Conservation (phyloP, 495 filamentous ascomycete genomes). For the Trichoderma virens region DNA sequence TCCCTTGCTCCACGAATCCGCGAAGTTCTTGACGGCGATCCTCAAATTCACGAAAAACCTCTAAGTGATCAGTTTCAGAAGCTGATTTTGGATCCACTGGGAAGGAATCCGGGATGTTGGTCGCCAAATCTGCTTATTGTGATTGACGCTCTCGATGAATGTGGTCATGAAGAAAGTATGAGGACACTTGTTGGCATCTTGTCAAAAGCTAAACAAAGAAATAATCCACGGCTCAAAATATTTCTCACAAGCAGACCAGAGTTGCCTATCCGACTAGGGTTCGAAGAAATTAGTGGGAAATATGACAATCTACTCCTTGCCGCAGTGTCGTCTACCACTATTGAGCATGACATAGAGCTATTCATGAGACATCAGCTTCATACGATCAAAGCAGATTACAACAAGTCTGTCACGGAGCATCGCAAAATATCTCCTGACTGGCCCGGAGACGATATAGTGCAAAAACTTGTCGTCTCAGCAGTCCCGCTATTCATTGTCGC, state of each 20-base stretch:
- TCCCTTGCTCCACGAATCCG: conserved; percentile 22
- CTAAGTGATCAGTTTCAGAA: conserved; percentile 40
- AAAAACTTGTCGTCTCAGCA: conserved; percentile 27
- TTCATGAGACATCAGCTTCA: conserved; percentile 23
- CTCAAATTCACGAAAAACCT: conserved; percentile 28
- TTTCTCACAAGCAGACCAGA: conserved; percentile 39
- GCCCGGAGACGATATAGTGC: conserved; percentile 30
- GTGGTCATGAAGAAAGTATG: conserved; percentile 33
- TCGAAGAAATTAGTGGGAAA: conserved; percentile 18
- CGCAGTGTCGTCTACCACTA: conserved; percentile 20
- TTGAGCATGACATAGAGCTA: conserved; percentile 30
- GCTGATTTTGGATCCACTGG: conserved; percentile 38
- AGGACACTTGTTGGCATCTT: conserved; percentile 31
- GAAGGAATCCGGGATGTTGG: conserved; percentile 8
- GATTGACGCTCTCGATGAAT: conserved; percentile 51
- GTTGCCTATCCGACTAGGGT: conserved; percentile 31
- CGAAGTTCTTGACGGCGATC: conserved; percentile 29
- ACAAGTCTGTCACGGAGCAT: conserved; percentile 12
- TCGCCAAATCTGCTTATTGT: conserved; percentile 27
- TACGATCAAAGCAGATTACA: conserved; percentile 19
- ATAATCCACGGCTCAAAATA: conserved; percentile 11
- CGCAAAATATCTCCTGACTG: conserved; percentile 23
- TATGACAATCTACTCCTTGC: conserved; percentile 27
- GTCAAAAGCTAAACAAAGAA: conserved; percentile 14
- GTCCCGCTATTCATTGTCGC: conserved; percentile 39